Percentiles rank a stretch among this genome's conserved stretches.
phyloP scores from a whole-genome alignment of 257 asterid genomes.

The Galeopsis tetrahit region DNA sequence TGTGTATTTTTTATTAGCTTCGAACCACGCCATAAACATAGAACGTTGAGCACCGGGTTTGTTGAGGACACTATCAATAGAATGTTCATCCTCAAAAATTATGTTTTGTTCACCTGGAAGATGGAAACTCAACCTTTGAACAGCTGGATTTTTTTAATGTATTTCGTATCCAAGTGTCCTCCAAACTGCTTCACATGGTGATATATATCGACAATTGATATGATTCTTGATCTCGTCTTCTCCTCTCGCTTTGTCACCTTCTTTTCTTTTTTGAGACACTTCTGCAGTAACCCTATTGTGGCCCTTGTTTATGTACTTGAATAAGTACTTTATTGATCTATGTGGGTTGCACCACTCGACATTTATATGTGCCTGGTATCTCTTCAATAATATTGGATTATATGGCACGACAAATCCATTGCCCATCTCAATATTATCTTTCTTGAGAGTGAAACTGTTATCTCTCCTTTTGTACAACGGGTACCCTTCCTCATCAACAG shows the following conservation, averaged over 20 bases:
- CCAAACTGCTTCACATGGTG: background rate
- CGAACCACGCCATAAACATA: background rate
- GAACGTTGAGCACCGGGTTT: background rate
- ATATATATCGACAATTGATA: too few relatives aligned
- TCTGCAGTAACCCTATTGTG: background rate
- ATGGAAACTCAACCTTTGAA: background rate
- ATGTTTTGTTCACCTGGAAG: background rate
- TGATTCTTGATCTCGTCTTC: background rate
- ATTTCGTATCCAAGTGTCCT: background rate
- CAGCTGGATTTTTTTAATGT: background rate
- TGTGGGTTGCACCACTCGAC: conserved; percentile 20
- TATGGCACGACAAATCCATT: background rate
- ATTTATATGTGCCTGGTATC: conserved; percentile 14
- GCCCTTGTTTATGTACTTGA: background rate
- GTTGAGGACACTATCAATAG: background rate
- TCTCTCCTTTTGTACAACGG: too few relatives aligned
- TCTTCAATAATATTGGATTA: background rate
- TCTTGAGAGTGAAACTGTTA: too few relatives aligned
- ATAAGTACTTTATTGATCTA: too few relatives aligned
- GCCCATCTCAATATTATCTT: background rate
- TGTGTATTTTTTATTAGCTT: background rate
- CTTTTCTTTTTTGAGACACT: background rate
- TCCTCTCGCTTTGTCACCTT: background rate
- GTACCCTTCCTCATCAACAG: too few relatives aligned
- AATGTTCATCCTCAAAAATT: background rate